These are phyloP conservation scores for Mycena galericulata DNA, from an alignment of 768 basidiomycete genomes.

Conservation along the genomic window DNA sequence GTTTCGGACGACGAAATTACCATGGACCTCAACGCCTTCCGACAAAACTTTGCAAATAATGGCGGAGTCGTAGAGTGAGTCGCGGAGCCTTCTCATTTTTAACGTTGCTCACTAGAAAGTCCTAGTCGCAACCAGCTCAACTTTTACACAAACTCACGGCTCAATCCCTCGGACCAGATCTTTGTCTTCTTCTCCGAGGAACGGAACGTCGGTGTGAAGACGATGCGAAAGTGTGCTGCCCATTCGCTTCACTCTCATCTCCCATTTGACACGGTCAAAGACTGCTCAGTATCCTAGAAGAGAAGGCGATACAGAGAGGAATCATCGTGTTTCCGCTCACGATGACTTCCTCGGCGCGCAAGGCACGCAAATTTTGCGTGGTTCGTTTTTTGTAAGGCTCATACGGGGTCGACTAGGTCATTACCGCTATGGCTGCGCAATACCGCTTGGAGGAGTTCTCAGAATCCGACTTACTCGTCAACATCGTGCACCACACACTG, in stretches of 20 bases:
- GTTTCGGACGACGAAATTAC: slow-evolving; percentile 95
- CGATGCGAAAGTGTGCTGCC: slow-evolving; percentile 90
- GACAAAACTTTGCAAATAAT: slow-evolving; percentile 74
- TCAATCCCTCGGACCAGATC: slow-evolving; percentile 81
- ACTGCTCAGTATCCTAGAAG: slow-evolving; percentile 89
- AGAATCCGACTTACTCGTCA: slow-evolving; percentile 95
- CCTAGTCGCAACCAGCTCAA: slow-evolving; percentile 87
- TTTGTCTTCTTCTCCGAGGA: slow-evolving; percentile 98
- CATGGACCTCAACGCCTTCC: slow-evolving; percentile 87
- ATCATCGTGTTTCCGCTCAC: slow-evolving; percentile 96
- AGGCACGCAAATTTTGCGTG: slow-evolving; percentile 59
- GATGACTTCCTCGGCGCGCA: slow-evolving; percentile 97
- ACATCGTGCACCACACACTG: slow-evolving; percentile 95
- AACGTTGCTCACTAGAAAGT: slow-evolving; percentile 19
- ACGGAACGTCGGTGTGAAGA: slow-evolving; percentile 94
- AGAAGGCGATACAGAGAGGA: slow-evolving; percentile 89
- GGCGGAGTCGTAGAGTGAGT: slow-evolving; percentile 89
- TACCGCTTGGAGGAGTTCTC: slow-evolving; percentile 96
- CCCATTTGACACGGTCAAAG: slow-evolving; percentile 53
- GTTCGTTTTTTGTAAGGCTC: slow-evolving; percentile 24
- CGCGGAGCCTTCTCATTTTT: slow-evolving; percentile 2
- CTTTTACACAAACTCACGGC: slow-evolving; percentile 85
- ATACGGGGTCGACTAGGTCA: slow-evolving; percentile 71
- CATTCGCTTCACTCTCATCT: neutral
- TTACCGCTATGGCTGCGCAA: slow-evolving; percentile 87